Percentiles rank a stretch among this genome's conserved stretches.
phyloP scores from a whole-genome alignment of 805 yeast species.

The Hanseniaspora clermontiae region DNA sequence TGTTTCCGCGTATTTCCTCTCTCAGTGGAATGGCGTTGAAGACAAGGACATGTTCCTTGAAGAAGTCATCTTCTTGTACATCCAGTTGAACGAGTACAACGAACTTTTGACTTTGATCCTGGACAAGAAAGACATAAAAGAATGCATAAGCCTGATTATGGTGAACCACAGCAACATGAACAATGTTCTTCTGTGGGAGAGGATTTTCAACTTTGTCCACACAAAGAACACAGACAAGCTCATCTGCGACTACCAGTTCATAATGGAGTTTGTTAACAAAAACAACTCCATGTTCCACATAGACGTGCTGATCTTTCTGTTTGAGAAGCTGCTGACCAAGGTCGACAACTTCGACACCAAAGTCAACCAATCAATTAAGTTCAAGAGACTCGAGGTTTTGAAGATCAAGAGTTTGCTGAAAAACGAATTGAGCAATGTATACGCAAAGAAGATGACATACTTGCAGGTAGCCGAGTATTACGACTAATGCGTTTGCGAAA shows the following conservation, averaged over 20 bases:
- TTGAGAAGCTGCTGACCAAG: background rate
- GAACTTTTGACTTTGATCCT: constrained; percentile 1
- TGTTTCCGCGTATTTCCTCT: background rate
- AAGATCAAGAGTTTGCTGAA: constrained; percentile 1
- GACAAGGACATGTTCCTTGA: background rate
- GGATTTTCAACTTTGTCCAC: background rate
- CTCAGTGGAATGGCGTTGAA: background rate
- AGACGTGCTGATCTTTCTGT: background rate
- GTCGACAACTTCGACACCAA: background rate
- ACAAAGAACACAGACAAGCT: background rate
- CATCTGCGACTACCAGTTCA: background rate
- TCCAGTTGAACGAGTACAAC: background rate
- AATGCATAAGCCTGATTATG: constrained; percentile 4
- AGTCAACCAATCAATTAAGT: background rate
- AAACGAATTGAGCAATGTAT: background rate
- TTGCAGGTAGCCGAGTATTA: background rate
- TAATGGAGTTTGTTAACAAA: background rate
- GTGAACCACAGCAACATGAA: background rate
- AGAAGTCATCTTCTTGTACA: constrained; percentile 4
- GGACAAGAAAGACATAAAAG: constrained; percentile 5
- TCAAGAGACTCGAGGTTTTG: background rate
- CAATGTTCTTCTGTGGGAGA: constrained; percentile 3
- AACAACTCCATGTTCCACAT: background rate
- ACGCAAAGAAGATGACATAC: background rate
- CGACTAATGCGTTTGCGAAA: background rate